A percentile compares a stretch with the other conserved stretches of the same genome.
These are phyloP conservation scores for Toxicodendron radicans DNA, from an alignment of 345 rosid species.

Conservation along the genomic window DNA sequence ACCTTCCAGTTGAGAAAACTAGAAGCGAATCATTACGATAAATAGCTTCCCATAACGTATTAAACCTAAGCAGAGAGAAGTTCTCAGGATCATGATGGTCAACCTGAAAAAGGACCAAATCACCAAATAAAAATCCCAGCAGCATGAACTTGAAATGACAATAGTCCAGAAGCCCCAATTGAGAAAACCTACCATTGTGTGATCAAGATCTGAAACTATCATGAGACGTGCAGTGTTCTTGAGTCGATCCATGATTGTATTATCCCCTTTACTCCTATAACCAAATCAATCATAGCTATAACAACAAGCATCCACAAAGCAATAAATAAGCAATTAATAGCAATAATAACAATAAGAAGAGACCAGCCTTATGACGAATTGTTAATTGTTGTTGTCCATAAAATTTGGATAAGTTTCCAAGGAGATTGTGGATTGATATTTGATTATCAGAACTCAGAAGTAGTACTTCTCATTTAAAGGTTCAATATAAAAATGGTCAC, in stretches of 20 bases:
- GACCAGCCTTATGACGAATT: neutral
- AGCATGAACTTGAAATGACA: conserved; percentile 9
- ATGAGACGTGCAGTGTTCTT: conserved; percentile 70
- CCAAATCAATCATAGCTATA: neutral
- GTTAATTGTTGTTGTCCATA: neutral
- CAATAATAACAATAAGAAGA: neutral
- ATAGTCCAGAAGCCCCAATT: conserved; percentile 20
- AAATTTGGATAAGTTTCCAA: neutral
- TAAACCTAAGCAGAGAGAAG: conserved; percentile 73
- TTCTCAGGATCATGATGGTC: conserved; percentile 95
- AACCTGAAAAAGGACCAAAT: conserved; percentile 50
- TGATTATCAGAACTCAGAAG: neutral
- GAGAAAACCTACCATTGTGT: conserved; percentile 66
- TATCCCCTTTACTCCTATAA: conserved; percentile 17
- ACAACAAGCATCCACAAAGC: neutral
- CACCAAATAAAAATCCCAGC: conserved; percentile 3
- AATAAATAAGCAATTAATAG: neutral
- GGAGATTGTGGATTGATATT: neutral
- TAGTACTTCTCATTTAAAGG: neutral
- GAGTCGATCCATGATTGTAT: conserved; percentile 64
- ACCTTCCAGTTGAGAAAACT: conserved; percentile 94
- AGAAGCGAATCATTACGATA: conserved; percentile 84
- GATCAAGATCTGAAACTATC: conserved; percentile 98
- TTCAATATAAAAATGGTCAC: neutral
- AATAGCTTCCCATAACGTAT: conserved; percentile 80